phyloP scores from a whole-genome alignment of 148 eudicot genomes.

The Diospyros lotus region DNA sequence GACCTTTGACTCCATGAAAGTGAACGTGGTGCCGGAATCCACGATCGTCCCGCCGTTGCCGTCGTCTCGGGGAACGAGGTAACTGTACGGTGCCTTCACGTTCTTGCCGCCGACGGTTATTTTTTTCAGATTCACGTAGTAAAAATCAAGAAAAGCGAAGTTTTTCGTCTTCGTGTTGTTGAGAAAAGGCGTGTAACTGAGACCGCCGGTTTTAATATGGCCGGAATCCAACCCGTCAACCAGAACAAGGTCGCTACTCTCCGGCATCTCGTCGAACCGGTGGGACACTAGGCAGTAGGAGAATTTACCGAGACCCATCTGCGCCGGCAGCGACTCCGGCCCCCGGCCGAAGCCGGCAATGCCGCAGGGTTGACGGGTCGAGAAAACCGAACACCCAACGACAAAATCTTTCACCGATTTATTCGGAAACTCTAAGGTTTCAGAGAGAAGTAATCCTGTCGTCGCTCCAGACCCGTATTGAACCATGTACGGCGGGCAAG shows the following conservation, averaged over 20 bases:
- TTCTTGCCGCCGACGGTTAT: constrained; percentile 56
- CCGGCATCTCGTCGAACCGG: constrained; percentile 45
- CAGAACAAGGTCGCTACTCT: constrained; percentile 42
- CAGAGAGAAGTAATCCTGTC: constrained; percentile 46
- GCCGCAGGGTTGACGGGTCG: constrained; percentile 52
- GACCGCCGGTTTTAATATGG: constrained; percentile 4
- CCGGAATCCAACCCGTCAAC: constrained; percentile 10
- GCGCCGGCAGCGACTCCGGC: constrained; percentile 54
- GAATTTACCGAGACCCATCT: constrained; percentile 53
- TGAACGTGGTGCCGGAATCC: constrained; percentile 72
- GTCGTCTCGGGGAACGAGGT: constrained; percentile 26
- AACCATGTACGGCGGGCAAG: constrained; percentile 48
- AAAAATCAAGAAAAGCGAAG: constrained; percentile 45
- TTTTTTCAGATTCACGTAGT: constrained; percentile 47
- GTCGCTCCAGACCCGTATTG: constrained; percentile 66
- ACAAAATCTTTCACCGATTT: constrained; percentile 26
- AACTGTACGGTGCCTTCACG: constrained; percentile 43
- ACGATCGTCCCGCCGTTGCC: constrained; percentile 70
- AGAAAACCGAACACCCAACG: constrained; percentile 59
- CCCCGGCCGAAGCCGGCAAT: constrained; percentile 83
- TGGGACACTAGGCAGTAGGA: constrained; percentile 69
- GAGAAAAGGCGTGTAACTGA: constrained; percentile 47
- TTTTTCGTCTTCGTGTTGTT: constrained; percentile 24
- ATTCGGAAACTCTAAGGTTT: constrained; percentile 33
- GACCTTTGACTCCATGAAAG: constrained; percentile 46